Evolutionary conservation across 1,284 basidiomycete species (phyloP).

Genomic region (Moesziomyces sp.): DNA sequence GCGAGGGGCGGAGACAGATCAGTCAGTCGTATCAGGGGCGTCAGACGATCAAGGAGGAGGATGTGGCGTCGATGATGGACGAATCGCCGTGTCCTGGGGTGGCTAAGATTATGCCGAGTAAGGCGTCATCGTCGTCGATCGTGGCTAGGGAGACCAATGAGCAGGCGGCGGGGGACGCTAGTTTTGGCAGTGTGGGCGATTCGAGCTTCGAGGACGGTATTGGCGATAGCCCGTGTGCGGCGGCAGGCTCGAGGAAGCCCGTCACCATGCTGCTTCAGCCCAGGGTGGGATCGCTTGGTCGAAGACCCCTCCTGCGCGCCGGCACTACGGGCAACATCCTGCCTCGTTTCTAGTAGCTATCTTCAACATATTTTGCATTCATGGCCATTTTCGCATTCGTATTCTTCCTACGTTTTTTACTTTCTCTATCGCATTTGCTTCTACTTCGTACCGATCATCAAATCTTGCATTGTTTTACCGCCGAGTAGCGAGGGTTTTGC

Average conservation of each 20-base stretch:
- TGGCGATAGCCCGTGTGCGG: slow-evolving; percentile 59
- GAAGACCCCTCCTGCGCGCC: slow-evolving; percentile 40
- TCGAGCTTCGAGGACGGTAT: slow-evolving; percentile 59
- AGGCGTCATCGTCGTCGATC: background rate
- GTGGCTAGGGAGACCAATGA: background rate
- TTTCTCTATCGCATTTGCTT: background rate
- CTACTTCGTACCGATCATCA: background rate
- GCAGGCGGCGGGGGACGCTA: slow-evolving; percentile 40
- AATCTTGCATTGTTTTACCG: too few species aligned
- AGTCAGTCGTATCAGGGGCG: background rate
- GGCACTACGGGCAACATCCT: slow-evolving; percentile 44
- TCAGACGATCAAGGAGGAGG: slow-evolving; percentile 48
- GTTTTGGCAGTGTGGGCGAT: slow-evolving; percentile 60
- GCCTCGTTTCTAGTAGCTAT: slow-evolving; percentile 8
- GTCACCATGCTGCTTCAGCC: slow-evolving; percentile 27
- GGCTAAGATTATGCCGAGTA: background rate
- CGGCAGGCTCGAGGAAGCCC: slow-evolving; percentile 30
- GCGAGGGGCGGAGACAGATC: slow-evolving; percentile 42
- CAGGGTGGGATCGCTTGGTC: slow-evolving; percentile 21
- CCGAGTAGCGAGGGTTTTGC: too few species aligned
- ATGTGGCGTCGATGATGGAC: slow-evolving; percentile 31
- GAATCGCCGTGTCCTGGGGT: slow-evolving; percentile 37
- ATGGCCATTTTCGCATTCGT: background rate
- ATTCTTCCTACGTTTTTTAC: background rate
- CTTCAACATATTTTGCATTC: background rate